Percentiles rank a stretch among this genome's conserved stretches.
Conservation (phyloP, 2,329 filamentous ascomycete species). For the Gnomoniopsis sp. region DNA sequence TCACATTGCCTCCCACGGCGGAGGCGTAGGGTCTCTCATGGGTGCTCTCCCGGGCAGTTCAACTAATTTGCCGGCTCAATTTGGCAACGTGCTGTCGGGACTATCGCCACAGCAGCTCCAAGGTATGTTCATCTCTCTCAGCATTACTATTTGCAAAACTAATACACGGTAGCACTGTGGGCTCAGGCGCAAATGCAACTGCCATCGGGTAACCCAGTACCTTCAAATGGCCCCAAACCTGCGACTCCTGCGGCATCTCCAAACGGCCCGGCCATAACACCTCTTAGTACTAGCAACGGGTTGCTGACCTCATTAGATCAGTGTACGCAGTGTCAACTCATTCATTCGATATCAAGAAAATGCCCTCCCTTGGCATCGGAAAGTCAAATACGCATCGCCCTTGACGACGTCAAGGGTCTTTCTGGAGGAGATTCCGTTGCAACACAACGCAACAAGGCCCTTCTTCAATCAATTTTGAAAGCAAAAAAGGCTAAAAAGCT, state of each 20-base stretch:
- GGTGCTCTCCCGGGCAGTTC: not conserved
- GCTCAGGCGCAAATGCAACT: not conserved
- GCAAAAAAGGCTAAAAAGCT: not conserved
- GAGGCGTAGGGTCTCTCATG: not conserved
- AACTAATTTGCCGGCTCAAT: not conserved
- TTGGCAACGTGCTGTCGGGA: not conserved
- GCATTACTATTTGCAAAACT: not conserved
- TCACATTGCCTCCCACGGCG: not conserved
- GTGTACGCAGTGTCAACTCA: slow-evolving; percentile 62
- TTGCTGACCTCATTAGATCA: slow-evolving; percentile 51
- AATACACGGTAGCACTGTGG: not conserved
- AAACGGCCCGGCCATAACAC: not conserved
- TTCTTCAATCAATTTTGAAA: slow-evolving; percentile 11
- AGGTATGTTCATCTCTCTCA: not conserved
- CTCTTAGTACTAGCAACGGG: not conserved
- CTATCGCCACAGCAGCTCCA: not conserved
- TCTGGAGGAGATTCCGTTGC: slow-evolving; percentile 3
- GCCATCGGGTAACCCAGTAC: not conserved
- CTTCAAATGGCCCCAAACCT: not conserved
- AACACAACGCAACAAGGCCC: slow-evolving; percentile 1
- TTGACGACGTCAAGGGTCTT: slow-evolving; percentile 54
- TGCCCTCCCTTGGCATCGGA: slow-evolving; percentile 64
- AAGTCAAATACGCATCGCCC: slow-evolving; percentile 60
- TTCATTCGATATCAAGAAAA: slow-evolving; percentile 52
- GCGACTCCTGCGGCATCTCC: not conserved